Conservation (phyloP, 164 flowering plant genomes). For the Taxillus chinensis region DNA sequence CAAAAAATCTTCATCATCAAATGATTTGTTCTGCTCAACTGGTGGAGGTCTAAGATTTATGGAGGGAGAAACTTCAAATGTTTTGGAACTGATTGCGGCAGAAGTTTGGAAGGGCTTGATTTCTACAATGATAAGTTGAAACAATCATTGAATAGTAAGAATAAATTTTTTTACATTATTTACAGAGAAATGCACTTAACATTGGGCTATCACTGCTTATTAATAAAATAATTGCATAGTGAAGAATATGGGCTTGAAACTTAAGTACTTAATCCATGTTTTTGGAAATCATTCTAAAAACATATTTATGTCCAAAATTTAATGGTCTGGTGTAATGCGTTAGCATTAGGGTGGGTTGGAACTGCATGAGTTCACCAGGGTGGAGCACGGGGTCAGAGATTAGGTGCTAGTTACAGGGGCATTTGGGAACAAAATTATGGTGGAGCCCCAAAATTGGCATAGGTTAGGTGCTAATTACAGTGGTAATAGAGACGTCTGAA, state of each 20-base stretch:
- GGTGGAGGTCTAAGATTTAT: constrained; percentile 82
- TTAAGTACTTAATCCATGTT: too few relatives aligned
- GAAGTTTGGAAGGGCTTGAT: constrained; percentile 50
- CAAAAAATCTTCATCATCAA: constrained; percentile 67
- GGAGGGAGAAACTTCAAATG: constrained; percentile 44
- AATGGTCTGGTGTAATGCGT: too few relatives aligned
- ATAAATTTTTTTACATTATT: background rate
- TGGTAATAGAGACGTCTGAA: too few relatives aligned
- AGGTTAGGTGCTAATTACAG: too few relatives aligned
- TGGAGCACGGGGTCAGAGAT: too few relatives aligned
- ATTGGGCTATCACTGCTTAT: background rate
- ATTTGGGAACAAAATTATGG: too few relatives aligned
- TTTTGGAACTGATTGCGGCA: constrained; percentile 28
- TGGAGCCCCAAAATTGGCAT: too few relatives aligned
- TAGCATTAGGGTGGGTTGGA: too few relatives aligned
- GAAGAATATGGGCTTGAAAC: background rate
- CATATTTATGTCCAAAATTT: too few relatives aligned
- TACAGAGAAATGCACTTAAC: background rate
- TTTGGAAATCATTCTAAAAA: too few relatives aligned
- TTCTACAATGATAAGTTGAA: constrained; percentile 40
- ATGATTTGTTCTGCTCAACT: constrained; percentile 69
- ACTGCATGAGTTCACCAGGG: too few relatives aligned
- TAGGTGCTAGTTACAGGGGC: too few relatives aligned
- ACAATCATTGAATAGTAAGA: background rate
- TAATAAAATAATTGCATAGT: background rate